Percentiles rank a stretch among this genome's conserved stretches.
These are phyloP conservation scores for Solidago caesia DNA, from an alignment of 129 eudicot genomes.

Conservation along the genomic window DNA sequence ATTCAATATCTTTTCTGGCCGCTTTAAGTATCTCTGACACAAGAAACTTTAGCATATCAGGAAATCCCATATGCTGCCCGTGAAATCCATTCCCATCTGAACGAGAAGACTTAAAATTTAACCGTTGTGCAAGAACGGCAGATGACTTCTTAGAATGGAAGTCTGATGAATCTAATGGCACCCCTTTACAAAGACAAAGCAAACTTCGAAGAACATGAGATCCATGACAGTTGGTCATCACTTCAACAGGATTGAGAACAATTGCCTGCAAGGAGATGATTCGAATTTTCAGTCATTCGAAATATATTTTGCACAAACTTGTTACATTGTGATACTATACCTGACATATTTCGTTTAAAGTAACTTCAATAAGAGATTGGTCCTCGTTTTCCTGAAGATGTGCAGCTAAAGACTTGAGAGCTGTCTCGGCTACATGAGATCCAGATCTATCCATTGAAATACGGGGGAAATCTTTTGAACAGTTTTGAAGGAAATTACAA, in stretches of 20 bases:
- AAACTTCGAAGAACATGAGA: constrained; percentile 96
- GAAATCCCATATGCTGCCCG: constrained; percentile 51
- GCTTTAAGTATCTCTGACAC: constrained; percentile 68
- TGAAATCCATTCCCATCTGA: constrained; percentile 33
- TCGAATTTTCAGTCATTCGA: neutral
- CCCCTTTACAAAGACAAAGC: constrained; percentile 88
- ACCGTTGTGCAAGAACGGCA: constrained; percentile 57
- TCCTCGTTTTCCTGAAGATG: constrained; percentile 64
- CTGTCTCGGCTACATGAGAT: constrained; percentile 98
- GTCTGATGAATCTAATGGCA: constrained; percentile 68
- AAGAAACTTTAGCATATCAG: constrained; percentile 65
- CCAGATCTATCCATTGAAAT: constrained; percentile 87
- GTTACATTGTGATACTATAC: constrained; percentile 27
- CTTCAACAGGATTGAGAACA: constrained; percentile 66
- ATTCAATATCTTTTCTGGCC: constrained; percentile 47
- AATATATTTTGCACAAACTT: constrained; percentile 3
- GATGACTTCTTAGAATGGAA: constrained; percentile 73
- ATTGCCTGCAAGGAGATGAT: constrained; percentile 42
- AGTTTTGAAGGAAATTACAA: constrained; percentile 67
- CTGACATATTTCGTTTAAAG: constrained; percentile 65
- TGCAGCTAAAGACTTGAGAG: constrained; percentile 72
- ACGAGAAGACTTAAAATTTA: constrained; percentile 50
- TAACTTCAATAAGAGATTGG: constrained; percentile 56
- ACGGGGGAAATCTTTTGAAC: constrained; percentile 57
- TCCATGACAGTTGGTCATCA: constrained; percentile 84